These are phyloP conservation scores for Blastobotrys indianensis DNA, from an alignment of 1,139 yeast genomes.

Conservation along the genomic window DNA sequence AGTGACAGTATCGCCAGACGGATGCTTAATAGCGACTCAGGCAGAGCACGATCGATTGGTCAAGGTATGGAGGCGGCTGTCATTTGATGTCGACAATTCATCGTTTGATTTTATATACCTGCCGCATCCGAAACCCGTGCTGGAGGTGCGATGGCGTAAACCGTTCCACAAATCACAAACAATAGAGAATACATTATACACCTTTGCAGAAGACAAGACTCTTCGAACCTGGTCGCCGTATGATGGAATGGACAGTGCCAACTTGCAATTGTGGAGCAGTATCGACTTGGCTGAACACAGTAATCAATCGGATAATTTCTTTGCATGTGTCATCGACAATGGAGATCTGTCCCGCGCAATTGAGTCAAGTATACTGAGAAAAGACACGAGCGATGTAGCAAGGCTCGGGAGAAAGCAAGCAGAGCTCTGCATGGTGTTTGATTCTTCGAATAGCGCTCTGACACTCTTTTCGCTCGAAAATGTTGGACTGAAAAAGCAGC, in stretches of 20 bases:
- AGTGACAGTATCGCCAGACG: slow-evolving; percentile 56
- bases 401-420: slow-evolving; percentile 9
- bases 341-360: slow-evolving; percentile 42
- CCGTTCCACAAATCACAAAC: slow-evolving; percentile 25
- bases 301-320: slow-evolving; percentile 28
- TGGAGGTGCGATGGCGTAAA: slow-evolving; percentile 35
- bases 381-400: slow-evolving; percentile 19
- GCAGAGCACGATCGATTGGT: slow-evolving; percentile 59
- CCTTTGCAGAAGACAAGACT: slow-evolving; percentile 49
- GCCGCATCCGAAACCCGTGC: slow-evolving; percentile 56
- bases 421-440: slow-evolving; percentile 12
- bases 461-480: slow-evolving; percentile 13
- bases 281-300: slow-evolving; percentile 33
- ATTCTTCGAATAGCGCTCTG: slow-evolving; percentile 3
- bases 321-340: slow-evolving; percentile 54
- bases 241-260: slow-evolving; percentile 38
- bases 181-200: slow-evolving; percentile 46
- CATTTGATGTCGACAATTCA: slow-evolving; percentile 60
- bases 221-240: slow-evolving; percentile 71
- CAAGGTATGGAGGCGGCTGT: slow-evolving; percentile 73
- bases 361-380: slow-evolving; percentile 27
- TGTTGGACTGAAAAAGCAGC: slow-evolving; percentile 9
- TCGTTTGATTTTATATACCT: slow-evolving; percentile 68
- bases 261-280: slow-evolving; percentile 56
- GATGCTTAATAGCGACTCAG: slow-evolving; percentile 59